A percentile compares a stretch with the other conserved stretches of the same genome.
Conservation (phyloP, 495 filamentous ascomycete species). For the Penicillium simplicissimum region DNA sequence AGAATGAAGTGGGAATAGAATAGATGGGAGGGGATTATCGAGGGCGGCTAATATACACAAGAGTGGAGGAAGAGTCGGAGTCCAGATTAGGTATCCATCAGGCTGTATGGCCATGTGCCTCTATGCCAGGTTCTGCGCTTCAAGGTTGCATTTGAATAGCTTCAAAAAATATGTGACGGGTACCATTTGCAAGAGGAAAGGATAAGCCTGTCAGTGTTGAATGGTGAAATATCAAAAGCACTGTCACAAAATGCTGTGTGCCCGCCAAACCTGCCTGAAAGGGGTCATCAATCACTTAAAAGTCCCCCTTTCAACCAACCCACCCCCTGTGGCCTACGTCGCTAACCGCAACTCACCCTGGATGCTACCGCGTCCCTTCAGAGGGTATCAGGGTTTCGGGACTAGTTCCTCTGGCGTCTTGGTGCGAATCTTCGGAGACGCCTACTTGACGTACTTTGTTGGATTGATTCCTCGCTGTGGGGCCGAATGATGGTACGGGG, state of each 20-base stretch:
- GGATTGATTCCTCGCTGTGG: conserved; percentile 8
- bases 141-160: too few relatives aligned
- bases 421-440: conserved; percentile 2
- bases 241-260: too few relatives aligned
- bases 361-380: conserved; percentile 1
- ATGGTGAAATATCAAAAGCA: too few relatives aligned
- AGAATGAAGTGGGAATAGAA: not conserved
- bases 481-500: not conserved
- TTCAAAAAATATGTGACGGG: too few relatives aligned
- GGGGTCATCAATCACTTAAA: too few relatives aligned
- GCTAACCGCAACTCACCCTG: not conserved
- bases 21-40: not conserved
- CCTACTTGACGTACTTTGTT: conserved; percentile 4
- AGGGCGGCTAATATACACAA: not conserved
- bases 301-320: not conserved
- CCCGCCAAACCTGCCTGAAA: too few relatives aligned
- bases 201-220: too few relatives aligned
- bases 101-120: not conserved
- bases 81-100: not conserved
- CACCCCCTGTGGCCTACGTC: not conserved
- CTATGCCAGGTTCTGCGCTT: too few relatives aligned
- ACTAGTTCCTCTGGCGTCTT: conserved; percentile 7
- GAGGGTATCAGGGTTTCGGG: not conserved
- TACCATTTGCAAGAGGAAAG: too few relatives aligned
- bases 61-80: not conserved